Evolutionary conservation across 2,329 filamentous ascomycete species (phyloP).

Genomic region (Neofusicoccum cordaticola): DNA sequence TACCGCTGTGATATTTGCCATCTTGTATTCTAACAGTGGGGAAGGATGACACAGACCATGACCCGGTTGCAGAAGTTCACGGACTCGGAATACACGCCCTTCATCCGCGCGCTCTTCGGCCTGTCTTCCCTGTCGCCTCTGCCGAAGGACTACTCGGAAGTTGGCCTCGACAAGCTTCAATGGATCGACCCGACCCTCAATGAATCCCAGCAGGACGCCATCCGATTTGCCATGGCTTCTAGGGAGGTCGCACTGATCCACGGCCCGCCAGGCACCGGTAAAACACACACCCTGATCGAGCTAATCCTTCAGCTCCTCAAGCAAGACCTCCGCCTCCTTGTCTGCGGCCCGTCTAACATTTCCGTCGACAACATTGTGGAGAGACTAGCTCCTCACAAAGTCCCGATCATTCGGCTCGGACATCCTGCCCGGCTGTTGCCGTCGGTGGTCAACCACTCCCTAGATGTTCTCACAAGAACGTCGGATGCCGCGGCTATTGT

Average conservation of each 20-base stretch:
- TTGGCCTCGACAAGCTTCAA: conserved; percentile 45
- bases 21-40: conserved; percentile 11
- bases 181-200: conserved; percentile 59
- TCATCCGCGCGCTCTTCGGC: conserved; percentile 62
- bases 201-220: conserved; percentile 61
- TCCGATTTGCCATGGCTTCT: conserved; percentile 78
- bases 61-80: conserved; percentile 54
- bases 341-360: conserved; percentile 97
- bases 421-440: conserved; percentile 89
- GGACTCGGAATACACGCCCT: conserved; percentile 54
- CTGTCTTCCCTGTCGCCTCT: conserved; percentile 53
- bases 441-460: conserved; percentile 81
- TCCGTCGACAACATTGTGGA: conserved; percentile 98
- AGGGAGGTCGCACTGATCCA: conserved; percentile 86
- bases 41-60: conserved; percentile 64
- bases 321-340: conserved; percentile 70
- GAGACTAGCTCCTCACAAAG: conserved; percentile 76
- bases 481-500: conserved; percentile 89
- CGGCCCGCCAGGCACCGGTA: conserved; percentile 92
- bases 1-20: not conserved
- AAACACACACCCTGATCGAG: conserved; percentile 95
- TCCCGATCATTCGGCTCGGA: conserved; percentile 84
- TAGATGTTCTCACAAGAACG: conserved; percentile 86
- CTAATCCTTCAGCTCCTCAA: conserved; percentile 87
- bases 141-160: conserved; percentile 43